phyloP scores from a whole-genome alignment of 805 yeast genomes.

The Candida boidinii region DNA sequence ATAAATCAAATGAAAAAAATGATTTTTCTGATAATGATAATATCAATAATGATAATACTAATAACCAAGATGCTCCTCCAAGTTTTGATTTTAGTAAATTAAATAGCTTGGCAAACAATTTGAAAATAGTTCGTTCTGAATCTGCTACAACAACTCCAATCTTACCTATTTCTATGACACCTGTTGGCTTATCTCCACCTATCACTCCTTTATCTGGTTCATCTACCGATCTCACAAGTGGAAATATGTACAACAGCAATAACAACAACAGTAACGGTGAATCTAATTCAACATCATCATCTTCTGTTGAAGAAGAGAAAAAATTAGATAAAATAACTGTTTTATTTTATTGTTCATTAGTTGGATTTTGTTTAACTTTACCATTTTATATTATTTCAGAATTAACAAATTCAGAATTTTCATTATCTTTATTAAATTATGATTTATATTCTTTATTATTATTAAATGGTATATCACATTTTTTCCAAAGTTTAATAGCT shows the following conservation, averaged over 20 bases:
- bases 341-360: conserved; percentile 58
- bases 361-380: conserved; percentile 59
- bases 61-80: conserved; percentile 7
- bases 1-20: conserved; percentile 1
- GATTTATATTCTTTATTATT: conserved; percentile 31
- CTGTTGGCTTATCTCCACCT: conserved; percentile 16
- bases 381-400: conserved; percentile 62
- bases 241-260: conserved; percentile 3
- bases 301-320: conserved; percentile 17
- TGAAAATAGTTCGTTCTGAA: conserved; percentile 20
- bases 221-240: conserved; percentile 4
- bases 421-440: conserved; percentile 20
- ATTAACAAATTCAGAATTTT: conserved; percentile 22
- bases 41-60: not conserved
- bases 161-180: conserved; percentile 23
- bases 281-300: conserved; percentile 6
- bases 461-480: conserved; percentile 64
- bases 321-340: conserved; percentile 67
- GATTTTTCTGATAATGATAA: no score
- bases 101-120: conserved; percentile 18
- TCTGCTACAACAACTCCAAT: conserved; percentile 26
- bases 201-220: conserved; percentile 17
- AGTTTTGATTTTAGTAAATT: conserved; percentile 6
- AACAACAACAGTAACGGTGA: no score
- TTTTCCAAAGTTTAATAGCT: conserved; percentile 64